These are phyloP conservation scores for Leersia perrieri DNA, from an alignment of 176 grass and related monocot species.

Conservation along the genomic window DNA sequence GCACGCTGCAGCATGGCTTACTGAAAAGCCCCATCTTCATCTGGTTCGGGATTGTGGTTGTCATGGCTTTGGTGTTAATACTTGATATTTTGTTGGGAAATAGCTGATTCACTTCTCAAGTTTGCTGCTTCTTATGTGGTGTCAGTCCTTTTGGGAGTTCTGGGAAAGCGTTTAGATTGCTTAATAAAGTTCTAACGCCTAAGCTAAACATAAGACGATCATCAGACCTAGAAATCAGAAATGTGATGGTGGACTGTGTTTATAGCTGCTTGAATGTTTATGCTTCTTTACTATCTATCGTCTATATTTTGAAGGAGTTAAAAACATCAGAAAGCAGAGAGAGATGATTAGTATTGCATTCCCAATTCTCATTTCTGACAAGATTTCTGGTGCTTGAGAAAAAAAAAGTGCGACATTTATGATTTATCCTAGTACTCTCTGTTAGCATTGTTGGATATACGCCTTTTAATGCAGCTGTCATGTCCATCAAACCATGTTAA, in stretches of 20 bases:
- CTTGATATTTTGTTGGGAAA: neutral
- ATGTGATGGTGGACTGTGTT: neutral
- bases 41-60: neutral
- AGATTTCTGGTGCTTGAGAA: conserved; percentile 7
- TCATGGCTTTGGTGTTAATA: neutral
- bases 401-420: neutral
- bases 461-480: neutral
- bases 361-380: neutral
- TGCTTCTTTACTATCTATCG: neutral
- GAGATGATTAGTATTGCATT: neutral
- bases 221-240: neutral
- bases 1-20: too few relatives aligned
- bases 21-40: too few relatives aligned
- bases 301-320: neutral
- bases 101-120: neutral
- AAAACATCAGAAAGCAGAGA: neutral
- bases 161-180: neutral
- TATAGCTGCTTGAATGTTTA: neutral
- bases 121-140: neutral
- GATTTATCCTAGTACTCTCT: neutral
- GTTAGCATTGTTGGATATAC: neutral
- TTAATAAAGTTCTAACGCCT: neutral
- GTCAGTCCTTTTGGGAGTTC: neutral
- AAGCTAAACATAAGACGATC: neutral
- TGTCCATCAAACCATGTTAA: neutral